These are phyloP conservation scores for Myxozyma sirexii DNA, from an alignment of 805 yeast genomes.

Conservation along the genomic window DNA sequence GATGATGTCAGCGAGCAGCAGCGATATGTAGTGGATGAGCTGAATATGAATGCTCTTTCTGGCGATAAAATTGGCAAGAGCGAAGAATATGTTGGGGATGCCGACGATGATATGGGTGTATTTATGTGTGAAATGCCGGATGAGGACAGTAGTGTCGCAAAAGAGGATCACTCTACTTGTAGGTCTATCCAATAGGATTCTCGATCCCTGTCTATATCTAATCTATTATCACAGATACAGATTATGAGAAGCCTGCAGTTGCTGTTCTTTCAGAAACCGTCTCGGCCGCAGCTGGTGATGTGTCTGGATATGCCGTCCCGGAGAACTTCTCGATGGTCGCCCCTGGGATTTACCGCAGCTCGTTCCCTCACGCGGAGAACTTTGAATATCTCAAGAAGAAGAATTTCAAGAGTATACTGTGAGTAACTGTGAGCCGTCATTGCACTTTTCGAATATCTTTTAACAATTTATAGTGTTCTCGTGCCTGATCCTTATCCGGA, in stretches of 20 bases:
- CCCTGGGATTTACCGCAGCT: slow-evolving; percentile 76
- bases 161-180: not conserved
- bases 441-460: no score
- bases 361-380: slow-evolving; percentile 87
- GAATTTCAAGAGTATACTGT: slow-evolving; percentile 67
- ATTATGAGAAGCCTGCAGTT: not conserved
- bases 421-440: no score
- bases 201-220: not conserved
- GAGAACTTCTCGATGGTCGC: slow-evolving; percentile 90
- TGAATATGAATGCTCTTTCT: not conserved
- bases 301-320: slow-evolving; percentile 49
- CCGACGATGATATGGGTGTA: slow-evolving; percentile 4
- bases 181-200: not conserved
- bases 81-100: slow-evolving; percentile 5
- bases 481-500: slow-evolving; percentile 91
- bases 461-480: slow-evolving; percentile 55
- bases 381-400: slow-evolving; percentile 67
- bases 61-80: not conserved
- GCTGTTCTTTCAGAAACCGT: not conserved
- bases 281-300: not conserved
- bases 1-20: slow-evolving; percentile 1
- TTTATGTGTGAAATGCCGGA: slow-evolving; percentile 6
- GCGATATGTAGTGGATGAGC: not conserved
- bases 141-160: not conserved
- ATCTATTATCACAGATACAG: not conserved